Conservation (phyloP, 192 early-diverging fungal species). For the Ramicandelaber brevisporus region DNA sequence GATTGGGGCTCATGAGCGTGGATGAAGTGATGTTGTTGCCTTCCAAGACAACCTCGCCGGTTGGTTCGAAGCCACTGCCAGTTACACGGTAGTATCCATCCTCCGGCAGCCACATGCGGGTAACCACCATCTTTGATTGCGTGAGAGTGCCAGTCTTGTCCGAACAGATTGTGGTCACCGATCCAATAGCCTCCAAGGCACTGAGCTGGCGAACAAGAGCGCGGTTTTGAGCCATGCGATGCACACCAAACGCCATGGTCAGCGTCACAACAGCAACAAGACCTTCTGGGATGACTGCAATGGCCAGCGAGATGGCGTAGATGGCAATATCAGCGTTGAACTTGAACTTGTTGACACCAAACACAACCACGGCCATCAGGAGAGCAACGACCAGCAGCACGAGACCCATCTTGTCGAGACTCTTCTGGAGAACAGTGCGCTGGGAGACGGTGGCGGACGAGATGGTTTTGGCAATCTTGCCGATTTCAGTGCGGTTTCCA, state of each 20-base stretch:
- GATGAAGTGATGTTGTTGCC: slow-evolving; percentile 20
- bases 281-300: slow-evolving; percentile 90
- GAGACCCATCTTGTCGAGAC: slow-evolving; percentile 49
- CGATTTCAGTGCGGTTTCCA: slow-evolving; percentile 76
- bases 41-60: slow-evolving; percentile 19
- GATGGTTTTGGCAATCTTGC: slow-evolving; percentile 68
- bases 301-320: slow-evolving; percentile 65
- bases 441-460: slow-evolving; percentile 20
- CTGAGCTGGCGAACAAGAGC: slow-evolving; percentile 75
- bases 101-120: slow-evolving; percentile 50
- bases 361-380: slow-evolving; percentile 54
- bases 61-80: slow-evolving; percentile 31
- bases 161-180: slow-evolving; percentile 85
- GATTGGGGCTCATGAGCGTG: too few relatives aligned
- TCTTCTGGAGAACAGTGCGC: slow-evolving; percentile 37
- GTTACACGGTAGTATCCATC: slow-evolving; percentile 42
- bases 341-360: slow-evolving; percentile 40
- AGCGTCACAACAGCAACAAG: slow-evolving; percentile 83
- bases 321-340: slow-evolving; percentile 27
- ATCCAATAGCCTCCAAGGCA: slow-evolving; percentile 72
- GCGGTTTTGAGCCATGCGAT: slow-evolving; percentile 56
- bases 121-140: slow-evolving; percentile 83
- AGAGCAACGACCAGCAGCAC: slow-evolving; percentile 46
- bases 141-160: slow-evolving; percentile 90
- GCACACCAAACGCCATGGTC: slow-evolving; percentile 80